Base-by-base conservation (phyloP, 2,329 filamentous ascomycete species). In the Colletotrichum sp. region DNA sequence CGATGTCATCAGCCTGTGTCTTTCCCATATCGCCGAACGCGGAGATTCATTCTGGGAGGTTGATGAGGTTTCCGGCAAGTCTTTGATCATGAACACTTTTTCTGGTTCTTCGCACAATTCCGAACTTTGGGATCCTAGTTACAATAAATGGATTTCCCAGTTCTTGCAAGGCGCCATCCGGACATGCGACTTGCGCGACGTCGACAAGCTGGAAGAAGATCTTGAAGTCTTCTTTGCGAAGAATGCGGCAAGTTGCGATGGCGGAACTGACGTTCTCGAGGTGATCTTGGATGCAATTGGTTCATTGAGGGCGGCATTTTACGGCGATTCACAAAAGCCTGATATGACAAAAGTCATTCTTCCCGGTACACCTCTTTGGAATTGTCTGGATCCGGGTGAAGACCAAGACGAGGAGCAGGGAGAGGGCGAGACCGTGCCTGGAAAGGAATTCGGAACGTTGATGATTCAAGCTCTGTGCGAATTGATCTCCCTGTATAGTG, bases 201-300 rank as follows among this genome's bases (percentile, higher is more conserved):
- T 3, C 19, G 3, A 0, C 19, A 22, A 48, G 0, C 11, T 48
- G 11, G 3, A 22, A 3, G 44, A 48, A 22, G 19, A 48, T 1
- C 9, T 48, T 0, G 1, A 4, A 4, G 0, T 48, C 44, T 48
- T 0, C 19, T 48, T 48, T 48, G 39, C 6, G 39, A 48, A 2
- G 0, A n/a, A n/a, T 3, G 19, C 19, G 3, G n/a, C 0, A 6
- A n/a, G 0, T 12, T 0, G 0, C 4, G 1, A 2, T 0, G 9
- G 19, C 39, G 19, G 19, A 4, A 4, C 9, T 0, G 39, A n/a
- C 19, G 19, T 48, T 0, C 39, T 48, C 0, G 39, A 48, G 0
- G 0, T n/a, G 1, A 2, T 48, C 3, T 48, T 48, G 1, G 39
- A 48, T 1, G 19, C 2, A 1, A 2, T 1, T 2, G 1, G 19